Evolutionary conservation across 306 rosid genomes (phyloP).

Genomic region (Cajanus cajan): DNA sequence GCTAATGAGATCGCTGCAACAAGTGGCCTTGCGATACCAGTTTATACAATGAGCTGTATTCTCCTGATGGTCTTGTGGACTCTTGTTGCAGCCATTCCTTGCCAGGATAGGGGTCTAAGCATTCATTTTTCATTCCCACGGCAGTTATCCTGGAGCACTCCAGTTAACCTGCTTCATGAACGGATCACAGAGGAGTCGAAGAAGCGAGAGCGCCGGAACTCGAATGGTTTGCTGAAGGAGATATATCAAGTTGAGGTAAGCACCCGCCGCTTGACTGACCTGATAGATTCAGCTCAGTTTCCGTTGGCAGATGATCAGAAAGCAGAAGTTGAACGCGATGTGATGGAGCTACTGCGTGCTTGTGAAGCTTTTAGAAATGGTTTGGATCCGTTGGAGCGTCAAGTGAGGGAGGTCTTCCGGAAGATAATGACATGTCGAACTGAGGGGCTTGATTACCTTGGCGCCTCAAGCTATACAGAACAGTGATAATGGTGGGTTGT

Average conservation of each 20-base stretch:
- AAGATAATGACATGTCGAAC: constrained; percentile 72
- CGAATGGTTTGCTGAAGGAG: constrained; percentile 81
- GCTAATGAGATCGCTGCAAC: constrained; percentile 64
- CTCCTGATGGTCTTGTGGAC: constrained; percentile 72
- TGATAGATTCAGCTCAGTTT: constrained; percentile 71
- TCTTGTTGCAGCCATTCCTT: constrained; percentile 91
- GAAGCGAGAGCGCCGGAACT: constrained; percentile 72
- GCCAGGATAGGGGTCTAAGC: constrained; percentile 79
- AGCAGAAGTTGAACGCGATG: constrained; percentile 55
- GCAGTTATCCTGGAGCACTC: constrained; percentile 68
- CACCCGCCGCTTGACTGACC: constrained; percentile 64
- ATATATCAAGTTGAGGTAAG: constrained; percentile 71
- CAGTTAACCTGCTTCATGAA: constrained; percentile 55
- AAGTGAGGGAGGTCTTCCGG: constrained; percentile 73
- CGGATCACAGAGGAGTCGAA: constrained; percentile 80
- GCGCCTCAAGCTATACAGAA: constrained; percentile 44
- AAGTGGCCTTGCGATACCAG: constrained; percentile 60
- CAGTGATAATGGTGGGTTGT: constrained; percentile 32
- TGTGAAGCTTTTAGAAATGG: constrained; percentile 57
- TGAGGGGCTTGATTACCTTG: constrained; percentile 72
- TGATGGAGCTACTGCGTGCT: constrained; percentile 53
- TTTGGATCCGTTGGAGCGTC: constrained; percentile 78
- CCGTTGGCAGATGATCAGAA: constrained; percentile 72
- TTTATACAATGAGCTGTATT: constrained; percentile 73
- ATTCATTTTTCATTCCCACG: constrained; percentile 68